Evolutionary conservation across 192 early-diverging fungal genomes (phyloP).

Genomic region (Obelidium mucronatum): DNA sequence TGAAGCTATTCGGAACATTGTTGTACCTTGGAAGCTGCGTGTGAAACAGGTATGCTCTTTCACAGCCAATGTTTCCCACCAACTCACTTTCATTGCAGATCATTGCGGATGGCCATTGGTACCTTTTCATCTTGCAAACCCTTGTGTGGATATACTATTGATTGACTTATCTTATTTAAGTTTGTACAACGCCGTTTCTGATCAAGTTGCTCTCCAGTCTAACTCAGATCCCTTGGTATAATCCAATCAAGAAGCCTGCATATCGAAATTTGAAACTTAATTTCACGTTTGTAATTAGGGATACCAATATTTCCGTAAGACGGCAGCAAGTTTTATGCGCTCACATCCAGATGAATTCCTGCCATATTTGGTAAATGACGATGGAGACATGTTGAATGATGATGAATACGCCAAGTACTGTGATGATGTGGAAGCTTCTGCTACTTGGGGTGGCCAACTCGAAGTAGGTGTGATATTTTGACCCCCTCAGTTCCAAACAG

Average conservation of each 20-base stretch:
- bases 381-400: slow-evolving; percentile 77
- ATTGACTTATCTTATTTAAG: too few species aligned
- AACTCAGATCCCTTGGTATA: slow-evolving; percentile 57
- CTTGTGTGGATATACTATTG: too few species aligned
- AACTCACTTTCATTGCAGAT: slow-evolving; percentile 53
- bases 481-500: slow-evolving; percentile 10
- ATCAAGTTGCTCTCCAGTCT: slow-evolving; percentile 68
- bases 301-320: slow-evolving; percentile 72
- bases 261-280: neutral
- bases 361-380: slow-evolving; percentile 83
- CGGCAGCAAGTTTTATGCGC: slow-evolving; percentile 84
- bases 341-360: slow-evolving; percentile 85
- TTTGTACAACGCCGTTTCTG: slow-evolving; percentile 87
- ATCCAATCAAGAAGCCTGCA: neutral
- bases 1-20: slow-evolving; percentile 67
- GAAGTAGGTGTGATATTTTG: slow-evolving; percentile 63
- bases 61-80: neutral
- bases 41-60: slow-evolving; percentile 61
- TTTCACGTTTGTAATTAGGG: slow-evolving; percentile 11
- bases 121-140: slow-evolving; percentile 35
- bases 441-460: slow-evolving; percentile 93
- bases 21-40: slow-evolving; percentile 61
- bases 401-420: slow-evolving; percentile 83
- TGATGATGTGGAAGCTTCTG: slow-evolving; percentile 76
- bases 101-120: slow-evolving; percentile 92